These are phyloP conservation scores for Pleurozium schreberi DNA, from an alignment of 225 moss, liverwort and hornwort species.

Conservation along the genomic window DNA sequence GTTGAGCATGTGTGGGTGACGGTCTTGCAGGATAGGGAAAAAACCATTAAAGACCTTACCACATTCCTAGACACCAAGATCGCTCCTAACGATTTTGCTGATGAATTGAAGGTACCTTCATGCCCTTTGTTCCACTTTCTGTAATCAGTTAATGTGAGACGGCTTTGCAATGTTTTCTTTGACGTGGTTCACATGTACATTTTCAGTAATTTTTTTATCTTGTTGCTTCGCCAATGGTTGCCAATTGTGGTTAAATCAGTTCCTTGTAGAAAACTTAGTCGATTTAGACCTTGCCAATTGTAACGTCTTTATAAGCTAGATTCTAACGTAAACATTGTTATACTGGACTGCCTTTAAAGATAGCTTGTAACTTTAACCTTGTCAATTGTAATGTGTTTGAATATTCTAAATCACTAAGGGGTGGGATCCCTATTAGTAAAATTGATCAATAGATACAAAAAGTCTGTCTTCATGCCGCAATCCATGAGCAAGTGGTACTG, in stretches of 20 bases:
- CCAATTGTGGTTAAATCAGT: neutral
- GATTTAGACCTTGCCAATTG: neutral
- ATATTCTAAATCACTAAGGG: neutral
- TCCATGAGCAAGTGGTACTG: neutral
- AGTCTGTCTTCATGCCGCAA: neutral
- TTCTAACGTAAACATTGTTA: too few relatives aligned
- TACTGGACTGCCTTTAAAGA: neutral
- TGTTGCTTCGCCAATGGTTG: neutral
- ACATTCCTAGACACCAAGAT: slow-evolving; percentile 20
- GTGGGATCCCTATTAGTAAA: neutral
- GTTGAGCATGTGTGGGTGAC: neutral
- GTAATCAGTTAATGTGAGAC: neutral
- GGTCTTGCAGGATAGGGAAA: slow-evolving; percentile 19
- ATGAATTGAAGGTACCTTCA: slow-evolving; percentile 14
- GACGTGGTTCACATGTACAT: neutral
- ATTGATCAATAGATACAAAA: neutral
- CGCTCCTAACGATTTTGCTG: slow-evolving; percentile 14
- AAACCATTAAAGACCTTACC: slow-evolving; percentile 5
- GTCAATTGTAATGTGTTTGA: neutral
- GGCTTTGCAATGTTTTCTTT: neutral
- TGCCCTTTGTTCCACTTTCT: neutral
- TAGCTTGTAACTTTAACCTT: neutral
- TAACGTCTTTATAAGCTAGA: too few relatives aligned
- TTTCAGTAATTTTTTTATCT: neutral
- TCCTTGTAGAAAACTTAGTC: neutral